These are phyloP conservation scores for Smithsoniella earleae DNA, from an alignment of 163 green algal species.

Conservation along the genomic window DNA sequence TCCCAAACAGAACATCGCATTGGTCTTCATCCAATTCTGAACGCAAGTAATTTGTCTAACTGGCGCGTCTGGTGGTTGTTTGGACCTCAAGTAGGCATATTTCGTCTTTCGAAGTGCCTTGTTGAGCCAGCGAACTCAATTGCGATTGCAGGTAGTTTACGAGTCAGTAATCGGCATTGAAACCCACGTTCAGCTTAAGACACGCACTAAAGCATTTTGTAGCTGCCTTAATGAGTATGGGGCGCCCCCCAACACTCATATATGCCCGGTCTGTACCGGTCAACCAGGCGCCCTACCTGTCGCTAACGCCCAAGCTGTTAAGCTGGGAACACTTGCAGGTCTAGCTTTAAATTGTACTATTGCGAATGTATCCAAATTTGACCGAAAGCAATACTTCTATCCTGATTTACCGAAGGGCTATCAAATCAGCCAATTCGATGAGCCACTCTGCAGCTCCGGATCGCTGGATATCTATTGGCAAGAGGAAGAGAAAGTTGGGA, in stretches of 20 bases:
- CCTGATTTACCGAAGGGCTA: constrained; percentile 96
- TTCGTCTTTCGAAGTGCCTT: background rate
- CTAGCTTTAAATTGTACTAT: constrained; percentile 74
- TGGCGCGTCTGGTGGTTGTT: too few relatives aligned
- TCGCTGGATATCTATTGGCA: constrained; percentile 48
- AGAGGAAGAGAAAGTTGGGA: constrained; percentile 34
- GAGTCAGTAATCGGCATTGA: constrained; percentile 96
- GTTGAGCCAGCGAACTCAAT: background rate
- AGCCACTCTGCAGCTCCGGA: constrained; percentile 64
- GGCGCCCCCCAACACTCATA: constrained; percentile 75
- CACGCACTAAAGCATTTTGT: constrained; percentile 89
- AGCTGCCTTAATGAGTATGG: constrained; percentile 67
- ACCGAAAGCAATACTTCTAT: constrained; percentile 99
- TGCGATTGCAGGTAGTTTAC: constrained; percentile 58
- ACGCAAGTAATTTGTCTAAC: too few relatives aligned
- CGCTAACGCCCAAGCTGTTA: constrained; percentile 67
- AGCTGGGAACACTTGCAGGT: constrained; percentile 62
- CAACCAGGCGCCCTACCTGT: constrained; percentile 83
- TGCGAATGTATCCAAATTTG: constrained; percentile 75
- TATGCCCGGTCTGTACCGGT: constrained; percentile 89
- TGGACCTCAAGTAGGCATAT: too few relatives aligned
- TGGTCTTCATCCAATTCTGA: too few relatives aligned
- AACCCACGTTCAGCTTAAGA: constrained; percentile 93
- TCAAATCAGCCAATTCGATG: constrained; percentile 90
- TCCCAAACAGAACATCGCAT: too few relatives aligned